Percentiles rank a stretch among this genome's conserved stretches.
Conservation (phyloP, 2,329 filamentous ascomycete genomes). For the Fusarium drepaniforme region DNA sequence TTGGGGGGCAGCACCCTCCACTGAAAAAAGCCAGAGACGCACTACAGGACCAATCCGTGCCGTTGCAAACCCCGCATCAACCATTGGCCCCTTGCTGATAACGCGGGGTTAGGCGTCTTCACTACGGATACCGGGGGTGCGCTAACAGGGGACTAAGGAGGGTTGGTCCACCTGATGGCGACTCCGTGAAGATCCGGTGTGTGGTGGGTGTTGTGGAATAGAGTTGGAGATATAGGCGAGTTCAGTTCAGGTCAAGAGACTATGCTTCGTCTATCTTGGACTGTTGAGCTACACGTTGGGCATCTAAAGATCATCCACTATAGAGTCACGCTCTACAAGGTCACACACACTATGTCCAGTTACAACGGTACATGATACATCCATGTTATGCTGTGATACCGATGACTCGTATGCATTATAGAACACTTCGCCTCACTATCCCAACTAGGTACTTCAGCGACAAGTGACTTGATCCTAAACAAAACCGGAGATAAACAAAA, state of each 20-base stretch:
- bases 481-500: neutral
- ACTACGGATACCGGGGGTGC: neutral
- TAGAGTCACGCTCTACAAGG: neutral
- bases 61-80: constrained; percentile 37
- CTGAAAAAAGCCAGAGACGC: neutral
- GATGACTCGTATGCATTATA: neutral
- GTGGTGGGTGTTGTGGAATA: neutral
- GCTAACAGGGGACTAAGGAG: neutral
- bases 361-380: neutral
- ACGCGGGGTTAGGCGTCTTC: constrained; percentile 19
- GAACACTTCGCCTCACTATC: neutral
- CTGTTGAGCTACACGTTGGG: neutral
- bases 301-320: neutral
- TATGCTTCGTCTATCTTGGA: neutral
- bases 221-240: neutral
- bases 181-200: neutral
- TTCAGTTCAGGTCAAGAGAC: neutral
- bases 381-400: neutral
- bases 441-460: neutral
- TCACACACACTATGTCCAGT: neutral
- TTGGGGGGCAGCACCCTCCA: neutral
- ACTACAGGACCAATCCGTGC: neutral
- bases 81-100: constrained; percentile 32
- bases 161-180: neutral
- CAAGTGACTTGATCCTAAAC: neutral